Evolutionary conservation across 176 grass and related monocot genomes (phyloP), one percentile per base, ranked within the genome.

Genomic region (Leersia perrieri): DNA sequence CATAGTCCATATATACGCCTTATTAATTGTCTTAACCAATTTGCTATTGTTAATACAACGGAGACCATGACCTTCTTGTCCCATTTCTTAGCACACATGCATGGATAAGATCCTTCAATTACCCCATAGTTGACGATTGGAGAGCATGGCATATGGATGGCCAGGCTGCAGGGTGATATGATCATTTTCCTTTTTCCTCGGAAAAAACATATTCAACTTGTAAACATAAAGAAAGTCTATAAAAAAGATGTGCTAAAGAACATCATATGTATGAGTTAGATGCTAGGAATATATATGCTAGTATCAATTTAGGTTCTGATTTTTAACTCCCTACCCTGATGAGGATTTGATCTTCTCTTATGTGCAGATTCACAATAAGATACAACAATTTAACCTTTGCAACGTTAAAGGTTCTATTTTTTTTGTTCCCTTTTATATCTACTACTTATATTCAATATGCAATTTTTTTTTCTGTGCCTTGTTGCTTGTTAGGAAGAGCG

Each of bases 31-130:
- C 15, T 47, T 16, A 47, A 47, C 18, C 44, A 47, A 5, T 47
- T 18, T 44, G 1, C 0, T n/a, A 5, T 8, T 47, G 1, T 49
- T n/a, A 0, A 1, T 9, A 3, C 75, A 92, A 87, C 23, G 92
- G 87, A 57, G 90, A 92, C 35, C 87, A 90, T 80, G 87, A 95
- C 49, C 34, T 85, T 1, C 0, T 3, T 6, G 5, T 86, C 2
- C 84, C 84, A 1, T 86, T 92, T 77, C 10, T 77, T 22, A 84
- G 93, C 5, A 95, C 90, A 20, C 78, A 86, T 12, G 33, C 58
- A 40, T 92, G 92, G 87, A 74, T 83, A 31, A 70, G 80, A 83
- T 92, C 89, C 63, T 69, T 95, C 4, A 90, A 90, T 25, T 88
- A 85, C 36, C 55, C 87, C 30, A 70, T 90, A 6, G 22, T 77